Conservation (phyloP, 108 stramenopile species). For the Stephanodiscus minutulus region DNA sequence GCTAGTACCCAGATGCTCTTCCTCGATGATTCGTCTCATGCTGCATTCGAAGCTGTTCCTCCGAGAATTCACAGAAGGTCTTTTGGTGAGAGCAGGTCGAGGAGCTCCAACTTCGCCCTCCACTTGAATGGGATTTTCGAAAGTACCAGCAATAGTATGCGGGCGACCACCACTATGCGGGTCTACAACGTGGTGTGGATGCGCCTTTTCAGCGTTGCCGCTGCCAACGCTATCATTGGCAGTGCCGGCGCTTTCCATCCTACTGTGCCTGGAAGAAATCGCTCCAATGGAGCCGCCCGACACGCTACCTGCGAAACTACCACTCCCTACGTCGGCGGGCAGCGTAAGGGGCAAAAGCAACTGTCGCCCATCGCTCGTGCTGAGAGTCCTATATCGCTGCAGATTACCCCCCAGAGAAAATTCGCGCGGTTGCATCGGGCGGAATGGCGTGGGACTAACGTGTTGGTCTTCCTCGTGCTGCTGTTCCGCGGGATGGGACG, state of each 20-base stretch:
- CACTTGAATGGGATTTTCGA: not conserved
- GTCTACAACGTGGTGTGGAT: not conserved
- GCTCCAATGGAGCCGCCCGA: not conserved
- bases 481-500: not conserved
- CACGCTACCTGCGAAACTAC: not conserved
- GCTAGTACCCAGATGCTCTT: not conserved
- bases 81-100: not conserved
- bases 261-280: not conserved
- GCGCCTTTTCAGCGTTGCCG: not conserved
- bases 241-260: not conserved
- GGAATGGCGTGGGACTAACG: constrained; percentile 33
- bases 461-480: not conserved
- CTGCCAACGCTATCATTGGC: not conserved
- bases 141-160: not conserved
- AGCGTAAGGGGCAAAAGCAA: constrained; percentile 6
- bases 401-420: constrained; percentile 27
- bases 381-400: not conserved
- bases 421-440: constrained; percentile 45
- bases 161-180: not conserved
- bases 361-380: not conserved
- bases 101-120: not conserved
- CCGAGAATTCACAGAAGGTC: not conserved
- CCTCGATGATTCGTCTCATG: not conserved
- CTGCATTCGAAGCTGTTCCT: not conserved
- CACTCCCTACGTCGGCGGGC: not conserved